Base-by-base conservation (phyloP, 73 alveolate genomes). In the Paramecium pentaurelia region DNA sequence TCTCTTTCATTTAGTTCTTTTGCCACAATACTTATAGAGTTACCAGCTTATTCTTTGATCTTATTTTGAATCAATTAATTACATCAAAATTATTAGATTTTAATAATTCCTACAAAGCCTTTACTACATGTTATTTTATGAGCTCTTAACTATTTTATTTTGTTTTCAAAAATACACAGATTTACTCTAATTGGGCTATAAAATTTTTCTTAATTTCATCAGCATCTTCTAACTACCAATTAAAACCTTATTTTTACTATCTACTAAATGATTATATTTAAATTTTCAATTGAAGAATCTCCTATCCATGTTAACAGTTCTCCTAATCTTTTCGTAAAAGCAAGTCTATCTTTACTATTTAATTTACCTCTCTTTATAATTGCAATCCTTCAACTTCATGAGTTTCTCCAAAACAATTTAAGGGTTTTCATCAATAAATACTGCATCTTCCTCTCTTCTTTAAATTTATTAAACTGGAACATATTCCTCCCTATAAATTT, bases 201-300 rank as follows among this genome's bases (percentile, higher is more conserved):
- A 75, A 75, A 42, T 42, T 30, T 34, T 75, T 75, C 88, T 75
- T 75, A 36, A 75, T 75, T 75, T 75, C 88, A 75, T 75, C 88
- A 22, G 88, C 88, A 38, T 75, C 88, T 30, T 75, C 88, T 38
- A 75, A 75, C 88, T 75, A 75, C 16, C 14, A 6, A 30, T 36
- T 75, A 75, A 30, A 38, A 25, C 10, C n/a, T 2, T 1, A 42
- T 18, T 0, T 40, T 5, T 75, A 75, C 88, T 34, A 75, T 75
- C 58, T 36, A 75, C 16, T 11, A 6, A 34, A 75, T 16, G 36
- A 75, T 75, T 34, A 54, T 36, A 75, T 75, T 75, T 38, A 75
- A 75, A 75, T 75, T 75, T 0, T 75, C 60, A 38, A 75, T 75
- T 18, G 59, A 60, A 14, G 30, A 27, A 38, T 75, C 88, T 4